Conservation (phyloP, 2,329 filamentous ascomycete species). For the Aspergillus persii region DNA sequence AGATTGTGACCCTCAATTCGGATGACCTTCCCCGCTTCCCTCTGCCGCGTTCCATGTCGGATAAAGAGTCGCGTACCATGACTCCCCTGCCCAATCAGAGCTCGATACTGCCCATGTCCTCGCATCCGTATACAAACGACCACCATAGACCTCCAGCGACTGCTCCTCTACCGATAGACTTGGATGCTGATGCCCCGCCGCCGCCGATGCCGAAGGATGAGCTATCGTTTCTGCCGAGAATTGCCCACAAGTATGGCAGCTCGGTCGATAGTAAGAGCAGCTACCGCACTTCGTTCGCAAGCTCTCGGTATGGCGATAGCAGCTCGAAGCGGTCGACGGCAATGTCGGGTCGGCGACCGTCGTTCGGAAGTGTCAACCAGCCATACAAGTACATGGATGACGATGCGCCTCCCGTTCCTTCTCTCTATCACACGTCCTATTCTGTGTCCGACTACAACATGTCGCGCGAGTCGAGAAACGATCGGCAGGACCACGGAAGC, state of each 20-base stretch:
- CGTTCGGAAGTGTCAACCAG: slow-evolving; percentile 31
- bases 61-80: slow-evolving; percentile 22
- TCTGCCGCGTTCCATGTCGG: slow-evolving; percentile 33
- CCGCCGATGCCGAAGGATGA: slow-evolving; percentile 10
- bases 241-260: slow-evolving; percentile 20
- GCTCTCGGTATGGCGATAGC: slow-evolving; percentile 34
- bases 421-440: slow-evolving; percentile 17
- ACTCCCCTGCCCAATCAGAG: slow-evolving; percentile 17
- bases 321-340: slow-evolving; percentile 31
- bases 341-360: slow-evolving; percentile 30
- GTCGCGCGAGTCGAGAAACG: slow-evolving; percentile 22
- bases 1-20: slow-evolving; percentile 49
- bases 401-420: slow-evolving; percentile 34
- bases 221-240: slow-evolving; percentile 2
- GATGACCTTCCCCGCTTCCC: slow-evolving; percentile 55
- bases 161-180: slow-evolving; percentile 9
- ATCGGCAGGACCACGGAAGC: slow-evolving; percentile 22
- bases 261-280: slow-evolving; percentile 39
- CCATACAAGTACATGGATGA: slow-evolving; percentile 30
- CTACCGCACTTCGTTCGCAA: slow-evolving; percentile 41
- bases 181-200: slow-evolving; percentile 15
- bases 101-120: slow-evolving; percentile 20
- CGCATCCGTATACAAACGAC: slow-evolving; percentile 11
- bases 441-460: slow-evolving; percentile 24
- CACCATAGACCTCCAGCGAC: slow-evolving; percentile 6